These are phyloP conservation scores for Nelumbo lutea DNA, from an alignment of 164 flowering plant genomes.

Conservation along the genomic window DNA sequence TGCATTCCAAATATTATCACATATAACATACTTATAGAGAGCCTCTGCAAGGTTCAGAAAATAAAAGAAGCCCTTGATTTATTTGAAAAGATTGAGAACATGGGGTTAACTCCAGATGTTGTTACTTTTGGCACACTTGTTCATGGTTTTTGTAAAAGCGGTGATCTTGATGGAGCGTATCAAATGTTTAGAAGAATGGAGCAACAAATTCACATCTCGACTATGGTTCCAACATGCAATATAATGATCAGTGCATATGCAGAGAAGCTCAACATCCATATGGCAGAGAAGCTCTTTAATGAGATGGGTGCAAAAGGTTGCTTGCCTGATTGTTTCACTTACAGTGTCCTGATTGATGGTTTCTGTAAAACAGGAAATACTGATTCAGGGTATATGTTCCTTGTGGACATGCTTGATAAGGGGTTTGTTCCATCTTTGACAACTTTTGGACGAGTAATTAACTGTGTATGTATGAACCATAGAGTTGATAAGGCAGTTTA, in stretches of 20 bases:
- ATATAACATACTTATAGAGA: conserved; percentile 69
- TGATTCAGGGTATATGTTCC: conserved; percentile 46
- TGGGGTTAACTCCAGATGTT: conserved; percentile 58
- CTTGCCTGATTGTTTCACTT: conserved; percentile 61
- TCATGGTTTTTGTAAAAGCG: conserved; percentile 53
- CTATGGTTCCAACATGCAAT: conserved; percentile 61
- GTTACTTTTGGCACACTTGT: conserved; percentile 66
- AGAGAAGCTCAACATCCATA: conserved; percentile 44
- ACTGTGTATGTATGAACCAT: conserved; percentile 62
- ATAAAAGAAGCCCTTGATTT: conserved; percentile 51
- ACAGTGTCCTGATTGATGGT: conserved; percentile 69
- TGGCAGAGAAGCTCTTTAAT: conserved; percentile 49
- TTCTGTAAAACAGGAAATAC: conserved; percentile 63
- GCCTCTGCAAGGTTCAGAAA: conserved; percentile 58
- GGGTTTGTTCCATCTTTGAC: conserved; percentile 61
- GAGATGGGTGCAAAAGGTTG: conserved; percentile 53
- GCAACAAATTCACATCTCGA: conserved; percentile 29
- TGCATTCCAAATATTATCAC: conserved; percentile 68
- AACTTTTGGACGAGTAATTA: conserved; percentile 74
- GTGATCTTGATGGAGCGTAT: conserved; percentile 63
- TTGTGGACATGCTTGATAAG: conserved; percentile 43
- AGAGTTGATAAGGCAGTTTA: conserved; percentile 67
- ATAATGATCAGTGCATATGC: conserved; percentile 65
- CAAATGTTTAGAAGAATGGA: conserved; percentile 52
- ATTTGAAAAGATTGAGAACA: conserved; percentile 42